Percentiles rank a stretch among this genome's conserved stretches.
Conservation (phyloP, 2,329 filamentous ascomycete genomes). For the Torrubiellomyces zombiae region DNA sequence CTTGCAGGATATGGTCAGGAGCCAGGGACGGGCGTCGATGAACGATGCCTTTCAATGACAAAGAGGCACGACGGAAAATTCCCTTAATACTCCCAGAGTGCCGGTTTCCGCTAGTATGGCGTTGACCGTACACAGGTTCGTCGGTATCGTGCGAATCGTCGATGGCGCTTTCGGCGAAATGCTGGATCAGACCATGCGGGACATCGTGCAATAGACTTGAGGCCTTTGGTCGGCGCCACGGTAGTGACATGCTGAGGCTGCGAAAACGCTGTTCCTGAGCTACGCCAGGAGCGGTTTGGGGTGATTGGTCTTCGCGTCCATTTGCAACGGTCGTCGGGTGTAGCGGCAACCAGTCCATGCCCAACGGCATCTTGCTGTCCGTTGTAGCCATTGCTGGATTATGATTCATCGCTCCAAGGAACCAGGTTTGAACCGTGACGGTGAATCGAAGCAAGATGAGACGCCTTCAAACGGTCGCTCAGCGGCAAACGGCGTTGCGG, state of each 20-base stretch:
- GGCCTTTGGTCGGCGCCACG: slow-evolving; percentile 32
- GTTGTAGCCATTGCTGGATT: no score
- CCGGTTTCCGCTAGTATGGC: slow-evolving; percentile 11
- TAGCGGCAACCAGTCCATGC: no score
- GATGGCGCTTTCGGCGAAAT: slow-evolving; percentile 15
- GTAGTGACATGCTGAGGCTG: slow-evolving; percentile 32
- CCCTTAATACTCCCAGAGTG: slow-evolving; percentile 25
- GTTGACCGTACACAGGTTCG: slow-evolving; percentile 8
- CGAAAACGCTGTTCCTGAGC: slow-evolving; percentile 23
- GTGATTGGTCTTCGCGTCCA: slow-evolving; percentile 1
- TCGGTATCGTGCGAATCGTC: slow-evolving; percentile 14
- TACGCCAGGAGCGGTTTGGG: slow-evolving; percentile 6
- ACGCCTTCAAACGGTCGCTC: no score
- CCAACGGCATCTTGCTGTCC: no score
- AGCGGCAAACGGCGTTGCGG: no score
- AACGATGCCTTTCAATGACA: slow-evolving; percentile 36
- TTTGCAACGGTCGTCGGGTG: neutral
- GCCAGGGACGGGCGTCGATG: slow-evolving; percentile 28
- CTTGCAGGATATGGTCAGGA: slow-evolving; percentile 12
- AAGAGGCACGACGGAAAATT: slow-evolving; percentile 37
- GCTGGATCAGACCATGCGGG: slow-evolving; percentile 11
- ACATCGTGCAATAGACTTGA: slow-evolving; percentile 19
- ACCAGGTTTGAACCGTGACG: no score
- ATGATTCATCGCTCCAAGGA: no score
- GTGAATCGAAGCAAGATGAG: no score